Evolutionary conservation across 2,329 filamentous ascomycete species (phyloP).

Genomic region (Aspergillus sp.): DNA sequence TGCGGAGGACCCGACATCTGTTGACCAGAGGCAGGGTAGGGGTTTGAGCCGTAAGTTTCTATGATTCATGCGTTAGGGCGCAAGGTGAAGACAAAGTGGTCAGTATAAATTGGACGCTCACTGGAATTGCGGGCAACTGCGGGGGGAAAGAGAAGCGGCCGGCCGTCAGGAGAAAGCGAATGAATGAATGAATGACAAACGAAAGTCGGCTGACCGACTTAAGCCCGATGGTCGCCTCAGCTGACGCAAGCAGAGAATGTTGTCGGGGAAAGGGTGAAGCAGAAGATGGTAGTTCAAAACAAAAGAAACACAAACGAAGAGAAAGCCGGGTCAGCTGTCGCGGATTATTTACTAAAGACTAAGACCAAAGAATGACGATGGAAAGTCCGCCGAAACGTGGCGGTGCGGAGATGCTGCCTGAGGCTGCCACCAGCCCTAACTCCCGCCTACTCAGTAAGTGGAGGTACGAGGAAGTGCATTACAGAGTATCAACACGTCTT

Average conservation of each 20-base stretch:
- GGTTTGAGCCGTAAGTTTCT: conserved; percentile 37
- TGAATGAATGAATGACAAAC: background rate
- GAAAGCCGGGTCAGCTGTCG: background rate
- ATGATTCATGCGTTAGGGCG: background rate
- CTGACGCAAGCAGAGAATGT: background rate
- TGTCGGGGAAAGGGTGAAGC: background rate
- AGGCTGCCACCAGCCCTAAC: background rate
- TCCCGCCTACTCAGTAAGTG: background rate
- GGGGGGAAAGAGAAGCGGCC: background rate
- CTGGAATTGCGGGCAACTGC: background rate
- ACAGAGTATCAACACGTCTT: conserved; percentile 3
- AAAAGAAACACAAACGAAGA: background rate
- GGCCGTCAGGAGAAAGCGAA: background rate
- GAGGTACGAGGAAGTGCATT: background rate
- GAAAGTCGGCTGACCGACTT: background rate
- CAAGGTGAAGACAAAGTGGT: no score
- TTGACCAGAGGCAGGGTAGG: conserved; percentile 25
- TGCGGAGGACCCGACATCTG: conserved; percentile 25
- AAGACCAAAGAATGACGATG: background rate
- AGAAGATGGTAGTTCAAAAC: no score
- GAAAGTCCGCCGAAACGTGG: background rate
- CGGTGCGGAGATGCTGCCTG: background rate
- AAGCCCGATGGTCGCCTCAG: background rate
- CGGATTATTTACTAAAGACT: background rate
- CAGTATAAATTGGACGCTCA: background rate